Evolutionary conservation across 768 basidiomycete species (phyloP), one percentile per base, ranked within the genome.

Genomic region (Leccinum longicurvipes): DNA sequence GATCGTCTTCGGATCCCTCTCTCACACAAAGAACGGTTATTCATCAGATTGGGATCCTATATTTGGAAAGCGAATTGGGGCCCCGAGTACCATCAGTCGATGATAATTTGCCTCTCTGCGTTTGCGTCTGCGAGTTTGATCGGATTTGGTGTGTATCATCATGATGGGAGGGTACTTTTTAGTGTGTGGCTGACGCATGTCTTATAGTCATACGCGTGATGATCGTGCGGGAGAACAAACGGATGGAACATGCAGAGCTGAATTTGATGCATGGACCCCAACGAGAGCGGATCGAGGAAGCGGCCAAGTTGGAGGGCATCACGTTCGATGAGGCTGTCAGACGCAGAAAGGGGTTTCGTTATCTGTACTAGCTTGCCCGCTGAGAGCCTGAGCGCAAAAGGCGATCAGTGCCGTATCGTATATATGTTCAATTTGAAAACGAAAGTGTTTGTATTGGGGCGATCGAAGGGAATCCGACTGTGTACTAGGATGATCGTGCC

Each of bases 31-130:
- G 12, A 21, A 23, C 6, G 27, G 8, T 11, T 11, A 5, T 17
- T 23, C 44, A 4, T 47, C 24, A 85, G 84, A 2, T 83, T 83
- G 64, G 81, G 83, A 12, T 84, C 84, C 0, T 85, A 80, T 58
- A 78, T 79, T 0, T 87, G 84, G 85, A 80, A 80, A 60, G 63
- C 79, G 6, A 67, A 72, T n/a, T 87, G 84, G 84, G 74, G 81
- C 3, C 85, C 84, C 0, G 61, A 76, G 54, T 87, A 86, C 58
- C 83, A 83, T 48, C 82, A 73, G 47, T 83, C 83, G 3, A 83
- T 86, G 83, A 74, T 74, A 39, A 83, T 86, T 50, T 74, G 73
- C 1, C 62, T 76, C 2, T 68, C 64, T 17, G 65, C 73, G 1
- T 65, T 78, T 21, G 63, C 47, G 3, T 58, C 75, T 8, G 66